Percentiles rank a stretch among this genome's conserved stretches.
phyloP scores from a whole-genome alignment of 2,329 filamentous ascomycete genomes.

The Aspergillus persii region DNA sequence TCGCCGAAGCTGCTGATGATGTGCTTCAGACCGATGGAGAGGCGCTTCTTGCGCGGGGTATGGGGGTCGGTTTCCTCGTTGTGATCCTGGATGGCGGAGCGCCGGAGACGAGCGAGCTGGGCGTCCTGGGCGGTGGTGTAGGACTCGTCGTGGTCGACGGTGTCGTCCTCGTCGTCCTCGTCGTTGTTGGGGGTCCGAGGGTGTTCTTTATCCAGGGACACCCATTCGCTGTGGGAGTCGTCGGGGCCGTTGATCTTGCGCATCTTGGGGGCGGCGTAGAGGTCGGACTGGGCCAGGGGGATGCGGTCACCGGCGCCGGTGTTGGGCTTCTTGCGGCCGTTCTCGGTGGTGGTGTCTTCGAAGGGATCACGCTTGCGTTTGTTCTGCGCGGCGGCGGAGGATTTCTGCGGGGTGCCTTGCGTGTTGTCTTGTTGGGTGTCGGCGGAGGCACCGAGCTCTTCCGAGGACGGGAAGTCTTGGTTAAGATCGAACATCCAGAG shows the following conservation, averaged over 20 bases:
- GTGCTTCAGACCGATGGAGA: neutral
- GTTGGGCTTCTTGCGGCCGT: conserved; percentile 47
- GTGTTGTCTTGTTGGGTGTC: conserved; percentile 25
- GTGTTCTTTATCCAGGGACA: conserved; percentile 32
- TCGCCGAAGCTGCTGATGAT: neutral
- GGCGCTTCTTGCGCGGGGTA: neutral
- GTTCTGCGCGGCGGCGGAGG: conserved; percentile 23
- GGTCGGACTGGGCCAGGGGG: conserved; percentile 41
- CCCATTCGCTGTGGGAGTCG: conserved; percentile 33
- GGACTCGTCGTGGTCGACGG: neutral
- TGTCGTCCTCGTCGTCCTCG: neutral
- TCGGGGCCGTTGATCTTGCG: conserved; percentile 47
- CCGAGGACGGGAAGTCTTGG: conserved; percentile 58
- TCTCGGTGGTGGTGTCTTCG: conserved; percentile 31
- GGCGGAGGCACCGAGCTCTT: conserved; percentile 23
- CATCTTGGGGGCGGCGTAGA: conserved; percentile 48
- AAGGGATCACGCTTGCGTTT: conserved; percentile 45
- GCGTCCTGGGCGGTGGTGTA: neutral
- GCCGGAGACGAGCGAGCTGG: conserved; percentile 6
- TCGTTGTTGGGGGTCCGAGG: conserved; percentile 4
- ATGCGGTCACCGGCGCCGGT: conserved; percentile 58
- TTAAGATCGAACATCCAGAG: conserved; percentile 89
- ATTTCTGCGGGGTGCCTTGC: conserved; percentile 3
- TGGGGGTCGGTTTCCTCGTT: conserved; percentile 29
- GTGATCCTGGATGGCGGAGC: conserved; percentile 20